phyloP scores from a whole-genome alignment of 1,284 basidiomycete genomes.

The Tilletia caries region DNA sequence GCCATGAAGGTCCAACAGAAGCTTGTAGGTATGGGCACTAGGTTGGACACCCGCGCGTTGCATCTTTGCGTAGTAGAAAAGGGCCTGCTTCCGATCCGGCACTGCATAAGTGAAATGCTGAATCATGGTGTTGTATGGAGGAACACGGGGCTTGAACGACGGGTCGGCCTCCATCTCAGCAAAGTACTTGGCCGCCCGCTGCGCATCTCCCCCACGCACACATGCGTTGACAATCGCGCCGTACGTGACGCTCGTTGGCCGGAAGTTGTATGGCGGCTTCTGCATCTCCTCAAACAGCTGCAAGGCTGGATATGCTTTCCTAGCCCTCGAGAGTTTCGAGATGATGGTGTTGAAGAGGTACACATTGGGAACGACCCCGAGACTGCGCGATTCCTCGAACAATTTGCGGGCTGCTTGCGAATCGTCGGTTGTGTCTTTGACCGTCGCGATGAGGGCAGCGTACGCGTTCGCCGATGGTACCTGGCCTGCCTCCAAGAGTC shows the following conservation, averaged over 20 bases:
- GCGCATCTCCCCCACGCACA: constrained; percentile 77
- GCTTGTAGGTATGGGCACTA: constrained; percentile 55
- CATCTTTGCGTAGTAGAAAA: constrained; percentile 72
- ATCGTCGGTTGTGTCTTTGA: constrained; percentile 52
- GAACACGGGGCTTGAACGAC: constrained; percentile 81
- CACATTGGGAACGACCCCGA: constrained; percentile 41
- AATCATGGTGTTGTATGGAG: constrained; percentile 98
- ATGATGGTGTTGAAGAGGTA: constrained; percentile 52
- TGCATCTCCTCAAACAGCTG: constrained; percentile 55
- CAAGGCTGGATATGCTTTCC: constrained; percentile 48
- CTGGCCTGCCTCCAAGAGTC: constrained; percentile 41
- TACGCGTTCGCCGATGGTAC: constrained; percentile 43
- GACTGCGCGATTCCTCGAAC: constrained; percentile 46
- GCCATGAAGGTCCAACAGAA: constrained; percentile 86
- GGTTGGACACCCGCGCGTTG: constrained; percentile 59
- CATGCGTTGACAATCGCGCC: constrained; percentile 86
- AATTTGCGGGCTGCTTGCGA: constrained; percentile 48
- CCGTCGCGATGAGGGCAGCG: constrained; percentile 47
- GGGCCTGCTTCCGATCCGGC: constrained; percentile 65
- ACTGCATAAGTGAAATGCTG: constrained; percentile 88
- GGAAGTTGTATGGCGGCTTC: constrained; percentile 56
- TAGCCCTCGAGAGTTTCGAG: constrained; percentile 50
- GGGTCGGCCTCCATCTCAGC: constrained; percentile 72
- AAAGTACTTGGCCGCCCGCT: constrained; percentile 77
- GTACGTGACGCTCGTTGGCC: constrained; percentile 84